These are phyloP conservation scores for Bremia lactucae DNA, from an alignment of 352 stramenopile genomes.

Conservation along the genomic window DNA sequence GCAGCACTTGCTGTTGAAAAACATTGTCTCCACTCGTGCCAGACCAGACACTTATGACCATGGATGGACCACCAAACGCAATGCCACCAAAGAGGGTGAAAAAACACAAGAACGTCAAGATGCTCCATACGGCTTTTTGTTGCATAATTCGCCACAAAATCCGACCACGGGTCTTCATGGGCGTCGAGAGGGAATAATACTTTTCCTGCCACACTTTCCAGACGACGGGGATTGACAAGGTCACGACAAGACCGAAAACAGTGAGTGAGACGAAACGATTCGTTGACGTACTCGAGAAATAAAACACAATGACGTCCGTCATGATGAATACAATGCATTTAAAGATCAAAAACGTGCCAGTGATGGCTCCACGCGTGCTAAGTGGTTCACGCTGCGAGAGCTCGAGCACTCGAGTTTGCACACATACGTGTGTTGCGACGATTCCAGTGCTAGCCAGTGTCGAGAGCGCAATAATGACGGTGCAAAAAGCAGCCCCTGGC, in stretches of 20 bases:
- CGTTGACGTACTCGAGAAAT: slow-evolving; percentile 1
- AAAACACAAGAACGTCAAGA: slow-evolving; percentile 29
- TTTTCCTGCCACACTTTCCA: slow-evolving; percentile 33
- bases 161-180: slow-evolving; percentile 26
- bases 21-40: slow-evolving; percentile 15
- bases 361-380: slow-evolving; percentile 22
- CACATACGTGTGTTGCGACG: slow-evolving; percentile 21
- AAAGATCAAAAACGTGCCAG: slow-evolving; percentile 32
- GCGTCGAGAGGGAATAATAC: slow-evolving; percentile 28
- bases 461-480: slow-evolving; percentile 15
- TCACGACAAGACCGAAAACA: slow-evolving; percentile 23
- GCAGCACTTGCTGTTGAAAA: slow-evolving; percentile 14
- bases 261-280: slow-evolving; percentile 14
- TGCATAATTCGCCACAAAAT: slow-evolving; percentile 47
- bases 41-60: slow-evolving; percentile 21
- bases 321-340: slow-evolving; percentile 15
- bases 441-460: slow-evolving; percentile 19
- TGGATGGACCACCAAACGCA: slow-evolving; percentile 16
- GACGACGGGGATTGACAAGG: slow-evolving; percentile 23
- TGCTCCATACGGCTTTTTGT: slow-evolving; percentile 40
- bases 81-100: slow-evolving; percentile 35
- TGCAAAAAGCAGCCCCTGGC: slow-evolving; percentile 6
- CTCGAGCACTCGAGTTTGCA: slow-evolving; percentile 35
- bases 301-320: slow-evolving; percentile 11
- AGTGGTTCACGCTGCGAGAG: slow-evolving; percentile 34